A percentile compares a stretch with the other conserved stretches of the same genome.
phyloP scores from a whole-genome alignment of 805 yeast genomes.

The Kluyveromyces siamensis region DNA sequence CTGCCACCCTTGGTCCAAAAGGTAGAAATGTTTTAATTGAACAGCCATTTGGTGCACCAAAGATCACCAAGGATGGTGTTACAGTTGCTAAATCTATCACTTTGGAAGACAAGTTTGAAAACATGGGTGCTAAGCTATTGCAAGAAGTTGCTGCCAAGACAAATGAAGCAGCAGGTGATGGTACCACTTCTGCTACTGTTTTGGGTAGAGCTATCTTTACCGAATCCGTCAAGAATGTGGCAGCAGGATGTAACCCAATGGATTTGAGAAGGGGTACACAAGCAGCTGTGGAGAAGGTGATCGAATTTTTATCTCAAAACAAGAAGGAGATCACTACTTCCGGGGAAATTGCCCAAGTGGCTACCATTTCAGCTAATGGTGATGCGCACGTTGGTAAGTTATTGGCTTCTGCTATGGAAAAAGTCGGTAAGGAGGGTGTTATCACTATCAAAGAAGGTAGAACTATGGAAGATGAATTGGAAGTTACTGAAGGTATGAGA shows the following conservation, averaged over 20 bases:
- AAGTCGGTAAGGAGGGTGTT: constrained; percentile 98
- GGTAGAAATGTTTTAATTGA: constrained; percentile 96
- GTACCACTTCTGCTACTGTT: constrained; percentile 96
- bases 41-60: constrained; percentile 94
- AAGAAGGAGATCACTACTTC: constrained; percentile 90
- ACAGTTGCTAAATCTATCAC: constrained; percentile 86
- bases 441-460: constrained; percentile 96
- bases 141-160: constrained; percentile 97
- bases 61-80: constrained; percentile 98
- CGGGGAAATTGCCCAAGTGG: constrained; percentile 95
- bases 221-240: constrained; percentile 92
- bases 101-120: constrained; percentile 84
- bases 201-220: constrained; percentile 92
- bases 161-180: constrained; percentile 97
- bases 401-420: constrained; percentile 94
- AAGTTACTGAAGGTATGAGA: constrained; percentile 97
- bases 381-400: constrained; percentile 86
- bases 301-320: constrained; percentile 70
- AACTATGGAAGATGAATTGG: constrained; percentile 92
- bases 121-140: constrained; percentile 88
- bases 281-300: constrained; percentile 92
- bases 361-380: constrained; percentile 96
- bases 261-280: constrained; percentile 96
- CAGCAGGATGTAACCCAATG: constrained; percentile 99
- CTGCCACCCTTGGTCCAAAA: constrained; percentile 95